These are phyloP conservation scores for Tanozyma kutaoensis DNA, from an alignment of 805 yeast genomes.

Conservation along the genomic window DNA sequence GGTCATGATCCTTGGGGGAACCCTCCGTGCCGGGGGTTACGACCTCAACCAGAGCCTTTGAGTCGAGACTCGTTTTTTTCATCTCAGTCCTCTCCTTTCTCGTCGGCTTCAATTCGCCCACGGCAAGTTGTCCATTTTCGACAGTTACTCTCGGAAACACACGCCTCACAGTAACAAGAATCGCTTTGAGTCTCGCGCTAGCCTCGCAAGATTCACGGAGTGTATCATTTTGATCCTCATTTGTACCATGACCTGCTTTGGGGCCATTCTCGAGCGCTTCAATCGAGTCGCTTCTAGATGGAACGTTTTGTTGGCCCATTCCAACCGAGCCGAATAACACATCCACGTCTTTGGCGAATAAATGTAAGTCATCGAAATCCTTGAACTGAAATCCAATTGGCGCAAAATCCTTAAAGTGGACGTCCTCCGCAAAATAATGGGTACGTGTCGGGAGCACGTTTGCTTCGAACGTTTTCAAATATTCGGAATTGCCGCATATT, in stretches of 20 bases:
- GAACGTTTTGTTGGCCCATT: conserved; percentile 4
- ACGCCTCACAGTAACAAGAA: conserved; percentile 10
- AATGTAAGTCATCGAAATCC: conserved; percentile 46
- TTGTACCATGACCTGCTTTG: conserved; percentile 2
- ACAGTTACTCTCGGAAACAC: conserved; percentile 3
- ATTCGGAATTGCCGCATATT: too few relatives aligned
- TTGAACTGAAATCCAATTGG: conserved; percentile 39
- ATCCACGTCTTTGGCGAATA: conserved; percentile 17
- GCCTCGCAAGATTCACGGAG: conserved; percentile 11
- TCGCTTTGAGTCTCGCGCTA: conserved; percentile 12
- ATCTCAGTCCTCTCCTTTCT: neutral
- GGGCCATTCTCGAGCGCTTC: conserved; percentile 4
- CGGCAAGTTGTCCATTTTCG: conserved; percentile 1
- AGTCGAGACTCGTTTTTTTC: conserved; percentile 1
- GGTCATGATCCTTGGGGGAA: too few relatives aligned
- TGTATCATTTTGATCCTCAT: too few relatives aligned
- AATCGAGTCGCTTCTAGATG: conserved; percentile 5
- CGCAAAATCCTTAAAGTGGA: conserved; percentile 43
- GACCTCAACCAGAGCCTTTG: too few relatives aligned
- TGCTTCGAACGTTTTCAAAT: too few relatives aligned
- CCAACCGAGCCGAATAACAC: conserved; percentile 9
- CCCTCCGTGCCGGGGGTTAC: too few relatives aligned
- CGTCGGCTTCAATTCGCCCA: conserved; percentile 1
- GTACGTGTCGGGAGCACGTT: conserved; percentile 29
- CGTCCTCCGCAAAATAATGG: conserved; percentile 53